Base-by-base conservation (phyloP, 768 basidiomycete genomes). In the Lactifluus rugatus region DNA sequence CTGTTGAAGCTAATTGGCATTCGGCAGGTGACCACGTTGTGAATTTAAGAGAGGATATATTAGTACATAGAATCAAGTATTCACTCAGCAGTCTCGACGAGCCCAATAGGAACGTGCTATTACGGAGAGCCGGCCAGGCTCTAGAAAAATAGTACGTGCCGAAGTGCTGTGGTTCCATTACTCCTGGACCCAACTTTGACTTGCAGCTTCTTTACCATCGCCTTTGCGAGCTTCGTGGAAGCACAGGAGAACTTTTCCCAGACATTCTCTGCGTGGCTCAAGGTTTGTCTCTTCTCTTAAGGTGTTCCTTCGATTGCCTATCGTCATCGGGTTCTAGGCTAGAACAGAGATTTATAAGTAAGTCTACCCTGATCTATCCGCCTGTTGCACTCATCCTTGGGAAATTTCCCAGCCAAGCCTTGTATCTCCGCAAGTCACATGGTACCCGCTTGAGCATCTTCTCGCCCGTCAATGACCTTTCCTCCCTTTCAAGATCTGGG, bases 301-400 rank as follows among this genome's bases (percentile, higher is more conserved):
- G 31, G n/a, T 17, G n/a, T 16, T 54, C 48, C 16, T 19, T 34
- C 7, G 8, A 23, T 56, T 21, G 14, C 46, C 41, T 26, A 60
- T 25, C 16, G 32, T 23, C 44, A 9, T 14, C n/a, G 45, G 46
- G 13, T 41, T 5, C 16, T 49, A 88, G 83, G 73, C 82, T 1
- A 79, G 95, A 44, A 84, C 88, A 2, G 96, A 98, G 68, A 91
- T 99, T 17, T 91, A 87, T 84, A 96, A 90, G 93, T 92, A 67
- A 69, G 88, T 70, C 9, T 5, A n/a, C 6, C n/a, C 5, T 21
- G 5, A 4, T 39, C 2, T 25, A 10, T 10, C 50, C 41, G 13
- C 37, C 5, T 32, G 8, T 21, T 25, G n/a, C 39, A 3, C 25
- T 28, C 2, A 46, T 47, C 56, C 37, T 48, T 23, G 59, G n/a